Percentiles rank a stretch among this genome's conserved stretches.
Evolutionary conservation across 345 rosid genomes (phyloP).

Genomic region (Camelina sativa): DNA sequence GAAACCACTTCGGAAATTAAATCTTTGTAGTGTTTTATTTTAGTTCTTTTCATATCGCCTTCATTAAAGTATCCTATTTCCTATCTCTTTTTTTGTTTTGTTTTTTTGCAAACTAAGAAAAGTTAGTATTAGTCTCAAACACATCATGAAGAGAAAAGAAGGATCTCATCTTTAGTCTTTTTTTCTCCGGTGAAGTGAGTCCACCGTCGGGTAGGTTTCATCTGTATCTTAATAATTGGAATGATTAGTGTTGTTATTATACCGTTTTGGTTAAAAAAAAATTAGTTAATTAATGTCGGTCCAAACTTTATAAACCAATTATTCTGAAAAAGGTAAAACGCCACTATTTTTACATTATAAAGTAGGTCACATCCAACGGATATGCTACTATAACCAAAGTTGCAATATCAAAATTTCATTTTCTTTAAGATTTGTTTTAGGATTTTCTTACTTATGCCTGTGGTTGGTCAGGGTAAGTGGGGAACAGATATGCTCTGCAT

Average conservation of each 20-base stretch:
- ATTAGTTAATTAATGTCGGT: slow-evolving; percentile 17
- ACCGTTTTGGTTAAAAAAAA: slow-evolving; percentile 20
- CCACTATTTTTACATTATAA: slow-evolving; percentile 1
- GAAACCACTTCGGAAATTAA: neutral
- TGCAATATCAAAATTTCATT: slow-evolving; percentile 10
- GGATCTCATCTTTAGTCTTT: slow-evolving; percentile 14
- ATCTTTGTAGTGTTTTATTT: neutral
- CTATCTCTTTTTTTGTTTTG: no score
- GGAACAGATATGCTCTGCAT: slow-evolving; percentile 46
- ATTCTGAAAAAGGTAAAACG: slow-evolving; percentile 30
- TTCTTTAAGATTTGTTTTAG: slow-evolving; percentile 34
- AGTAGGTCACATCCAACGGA: slow-evolving; percentile 27
- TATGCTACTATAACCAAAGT: slow-evolving; percentile 20
- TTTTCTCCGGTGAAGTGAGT: slow-evolving; percentile 21
- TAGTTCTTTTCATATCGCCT: slow-evolving; percentile 2
- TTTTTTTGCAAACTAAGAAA: neutral
- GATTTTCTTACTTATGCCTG: slow-evolving; percentile 23
- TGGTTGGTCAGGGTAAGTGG: slow-evolving; percentile 46
- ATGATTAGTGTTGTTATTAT: slow-evolving; percentile 23
- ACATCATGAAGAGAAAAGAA: slow-evolving; percentile 4
- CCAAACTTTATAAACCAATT: slow-evolving; percentile 27
- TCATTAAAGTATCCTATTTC: no score
- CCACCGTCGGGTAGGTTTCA: slow-evolving; percentile 35
- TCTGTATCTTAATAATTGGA: neutral
- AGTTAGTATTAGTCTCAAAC: neutral